phyloP scores from a whole-genome alignment of 2,329 filamentous ascomycete species.

The Sarocladiaceae sp. region DNA sequence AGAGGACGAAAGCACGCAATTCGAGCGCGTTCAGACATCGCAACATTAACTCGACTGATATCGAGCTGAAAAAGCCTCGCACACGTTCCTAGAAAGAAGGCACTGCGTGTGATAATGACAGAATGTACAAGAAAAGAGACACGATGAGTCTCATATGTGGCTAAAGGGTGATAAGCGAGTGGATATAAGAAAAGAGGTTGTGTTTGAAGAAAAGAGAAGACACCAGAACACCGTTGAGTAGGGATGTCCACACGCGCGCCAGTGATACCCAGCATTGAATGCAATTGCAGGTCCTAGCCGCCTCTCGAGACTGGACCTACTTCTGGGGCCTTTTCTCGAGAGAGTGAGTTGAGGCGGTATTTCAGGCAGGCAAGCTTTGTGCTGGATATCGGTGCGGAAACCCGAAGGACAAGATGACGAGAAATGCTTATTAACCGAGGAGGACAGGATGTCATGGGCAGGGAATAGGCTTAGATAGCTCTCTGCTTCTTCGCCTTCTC shows the following conservation, averaged over 20 bases:
- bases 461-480: conserved; percentile 4
- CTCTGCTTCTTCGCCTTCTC: conserved; percentile 18
- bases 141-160: not conserved
- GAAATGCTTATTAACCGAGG: not conserved
- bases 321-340: not conserved
- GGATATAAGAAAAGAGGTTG: not conserved
- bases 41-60: not conserved
- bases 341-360: too few species aligned
- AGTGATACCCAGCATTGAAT: too few species aligned
- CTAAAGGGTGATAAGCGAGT: not conserved
- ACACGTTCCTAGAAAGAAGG: too few species aligned
- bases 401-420: not conserved
- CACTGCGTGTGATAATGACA: too few species aligned
- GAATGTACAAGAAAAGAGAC: not conserved
- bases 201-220: not conserved
- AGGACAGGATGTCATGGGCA: not conserved
- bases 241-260: too few species aligned
- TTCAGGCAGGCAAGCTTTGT: too few species aligned
- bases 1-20: not conserved
- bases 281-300: too few species aligned
- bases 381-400: too few species aligned
- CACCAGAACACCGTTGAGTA: not conserved
- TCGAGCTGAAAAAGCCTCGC: too few species aligned
- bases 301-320: too few species aligned
- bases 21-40: too few species aligned